phyloP scores from a whole-genome alignment of 768 basidiomycete species.

The Pleurotus cornucopiae region DNA sequence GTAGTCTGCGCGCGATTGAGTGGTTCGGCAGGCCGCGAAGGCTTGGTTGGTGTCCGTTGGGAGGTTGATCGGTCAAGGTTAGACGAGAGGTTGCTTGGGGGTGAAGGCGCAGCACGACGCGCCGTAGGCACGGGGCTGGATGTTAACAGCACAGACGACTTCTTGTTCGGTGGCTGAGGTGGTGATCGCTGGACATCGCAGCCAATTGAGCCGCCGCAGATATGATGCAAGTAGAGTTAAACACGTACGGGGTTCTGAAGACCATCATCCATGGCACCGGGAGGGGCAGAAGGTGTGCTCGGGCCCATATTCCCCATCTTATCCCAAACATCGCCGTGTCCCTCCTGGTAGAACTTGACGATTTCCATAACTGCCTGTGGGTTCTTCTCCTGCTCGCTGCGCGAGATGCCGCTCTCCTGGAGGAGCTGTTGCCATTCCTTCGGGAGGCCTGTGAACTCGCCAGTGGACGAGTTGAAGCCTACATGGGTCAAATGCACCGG shows the following conservation, averaged over 20 bases:
- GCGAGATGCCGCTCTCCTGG: constrained; percentile 93
- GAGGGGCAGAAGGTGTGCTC: constrained; percentile 16
- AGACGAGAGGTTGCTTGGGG: constrained; percentile 59
- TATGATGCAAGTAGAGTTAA: neutral
- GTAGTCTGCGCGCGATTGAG: constrained; percentile 70
- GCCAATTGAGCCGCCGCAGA: neutral
- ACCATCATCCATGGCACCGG: constrained; percentile 39
- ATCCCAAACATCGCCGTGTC: constrained; percentile 78
- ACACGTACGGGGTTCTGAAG: constrained; percentile 54
- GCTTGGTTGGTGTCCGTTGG: constrained; percentile 65
- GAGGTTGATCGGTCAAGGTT: constrained; percentile 86
- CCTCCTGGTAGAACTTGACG: constrained; percentile 97
- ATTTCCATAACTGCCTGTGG: constrained; percentile 98
- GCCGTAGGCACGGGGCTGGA: constrained; percentile 41
- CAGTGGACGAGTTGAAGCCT: constrained; percentile 97
- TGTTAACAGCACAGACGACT: constrained; percentile 24
- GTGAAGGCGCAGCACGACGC: constrained; percentile 76
- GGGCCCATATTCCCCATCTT: constrained; percentile 68
- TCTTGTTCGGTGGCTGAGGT: constrained; percentile 46
- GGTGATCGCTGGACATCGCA: constrained; percentile 36
- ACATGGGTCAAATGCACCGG: constrained; percentile 99
- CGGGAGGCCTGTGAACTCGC: constrained; percentile 95
- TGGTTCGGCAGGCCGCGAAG: constrained; percentile 39
- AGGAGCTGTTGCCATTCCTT: constrained; percentile 99
- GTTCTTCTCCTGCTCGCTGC: constrained; percentile 93